A percentile compares a stretch with the other conserved stretches of the same genome.
Conservation (phyloP, 257 asterid genomes). For the Solanum chaucha region DNA sequence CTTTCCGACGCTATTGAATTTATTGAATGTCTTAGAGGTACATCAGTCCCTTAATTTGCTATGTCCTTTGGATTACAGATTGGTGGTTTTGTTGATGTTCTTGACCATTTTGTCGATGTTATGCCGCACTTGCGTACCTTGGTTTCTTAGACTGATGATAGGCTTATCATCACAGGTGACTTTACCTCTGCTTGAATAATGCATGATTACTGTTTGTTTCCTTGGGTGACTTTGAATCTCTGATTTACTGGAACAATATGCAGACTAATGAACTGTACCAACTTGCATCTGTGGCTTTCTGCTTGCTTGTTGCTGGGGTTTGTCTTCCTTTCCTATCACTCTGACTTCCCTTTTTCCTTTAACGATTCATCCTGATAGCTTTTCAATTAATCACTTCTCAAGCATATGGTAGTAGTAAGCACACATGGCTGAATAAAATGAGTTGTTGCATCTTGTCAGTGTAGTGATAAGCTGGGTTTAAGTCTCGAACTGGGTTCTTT, state of each 20-base stretch:
- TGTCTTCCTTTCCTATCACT: conserved; percentile 22
- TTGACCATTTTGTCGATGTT: conserved; percentile 39
- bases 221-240: conserved; percentile 16
- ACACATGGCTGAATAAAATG: background rate
- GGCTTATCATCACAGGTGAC: conserved; percentile 73
- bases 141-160: conserved; percentile 77
- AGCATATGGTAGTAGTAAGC: background rate
- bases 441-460: conserved; percentile 37
- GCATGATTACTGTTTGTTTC: conserved; percentile 5
- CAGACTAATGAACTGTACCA: conserved; percentile 91
- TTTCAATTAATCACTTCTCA: background rate
- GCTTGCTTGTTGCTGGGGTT: conserved; percentile 90
- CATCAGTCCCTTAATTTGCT: conserved; percentile 1
- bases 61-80: conserved; percentile 32
- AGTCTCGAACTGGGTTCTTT: conserved; percentile 89
- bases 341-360: background rate
- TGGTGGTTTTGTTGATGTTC: conserved; percentile 46
- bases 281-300: conserved; percentile 76
- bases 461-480: conserved; percentile 78
- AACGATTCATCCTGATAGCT: background rate
- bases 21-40: conserved; percentile 3
- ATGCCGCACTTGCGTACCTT: conserved; percentile 55
- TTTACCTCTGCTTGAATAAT: conserved; percentile 12
- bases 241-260: conserved; percentile 19
- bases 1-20: background rate